A percentile compares a stretch with the other conserved stretches of the same genome.
These are phyloP conservation scores for Conticribra weissflogii DNA, from an alignment of 108 stramenopile species.

Conservation along the genomic window DNA sequence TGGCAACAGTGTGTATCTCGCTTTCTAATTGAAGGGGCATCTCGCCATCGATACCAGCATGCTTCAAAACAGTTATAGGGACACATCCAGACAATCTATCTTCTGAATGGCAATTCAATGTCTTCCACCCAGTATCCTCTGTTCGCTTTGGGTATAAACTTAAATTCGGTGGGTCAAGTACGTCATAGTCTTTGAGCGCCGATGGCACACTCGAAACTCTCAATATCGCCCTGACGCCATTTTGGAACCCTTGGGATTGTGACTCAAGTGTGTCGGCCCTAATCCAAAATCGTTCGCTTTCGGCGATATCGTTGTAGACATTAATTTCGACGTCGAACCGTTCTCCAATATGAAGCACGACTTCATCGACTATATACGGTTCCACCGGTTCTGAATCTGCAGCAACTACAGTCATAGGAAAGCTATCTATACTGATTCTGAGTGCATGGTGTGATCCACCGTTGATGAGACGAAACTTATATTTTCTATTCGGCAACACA, in stretches of 20 bases:
- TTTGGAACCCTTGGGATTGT: constrained; percentile 19
- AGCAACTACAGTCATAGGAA: constrained; percentile 32
- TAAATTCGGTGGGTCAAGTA: neutral
- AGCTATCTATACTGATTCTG: constrained; percentile 17
- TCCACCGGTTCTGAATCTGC: constrained; percentile 27
- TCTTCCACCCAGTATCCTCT: neutral
- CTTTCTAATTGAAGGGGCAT: neutral
- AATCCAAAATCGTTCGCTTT: constrained; percentile 31
- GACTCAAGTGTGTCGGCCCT: constrained; percentile 34
- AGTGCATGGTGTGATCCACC: constrained; percentile 21
- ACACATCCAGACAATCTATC: constrained; percentile 10
- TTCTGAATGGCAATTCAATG: constrained; percentile 13
- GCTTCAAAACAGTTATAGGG: constrained; percentile 19
- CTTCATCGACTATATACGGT: constrained; percentile 18
- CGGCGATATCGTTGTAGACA: constrained; percentile 3
- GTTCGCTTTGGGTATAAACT: neutral
- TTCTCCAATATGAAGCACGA: constrained; percentile 33
- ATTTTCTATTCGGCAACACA: constrained; percentile 12
- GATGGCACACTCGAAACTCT: neutral
- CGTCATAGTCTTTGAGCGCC: neutral
- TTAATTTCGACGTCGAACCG: constrained; percentile 16
- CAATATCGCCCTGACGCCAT: constrained; percentile 13
- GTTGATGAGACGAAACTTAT: constrained; percentile 30
- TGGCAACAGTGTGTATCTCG: constrained; percentile 18
- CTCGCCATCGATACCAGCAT: neutral